Conservation (phyloP, 148 eudicot genomes). For the Pouteria glomerata region DNA sequence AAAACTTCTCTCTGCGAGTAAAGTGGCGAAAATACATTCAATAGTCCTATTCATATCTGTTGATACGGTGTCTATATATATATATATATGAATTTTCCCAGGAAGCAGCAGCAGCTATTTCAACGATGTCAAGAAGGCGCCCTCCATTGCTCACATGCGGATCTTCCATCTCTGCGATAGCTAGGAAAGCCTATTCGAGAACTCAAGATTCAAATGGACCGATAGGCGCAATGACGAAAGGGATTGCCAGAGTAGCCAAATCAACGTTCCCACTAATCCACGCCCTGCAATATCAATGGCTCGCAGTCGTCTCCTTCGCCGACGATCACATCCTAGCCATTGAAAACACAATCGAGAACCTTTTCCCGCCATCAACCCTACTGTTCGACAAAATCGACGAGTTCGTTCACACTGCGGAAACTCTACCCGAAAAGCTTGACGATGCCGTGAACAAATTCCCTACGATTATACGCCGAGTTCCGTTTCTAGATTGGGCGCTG, state of each 20-base stretch:
- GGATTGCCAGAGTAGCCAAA: constrained; percentile 11
- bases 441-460: constrained; percentile 21
- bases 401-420: constrained; percentile 29
- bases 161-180: constrained; percentile 28
- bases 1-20: too few relatives aligned
- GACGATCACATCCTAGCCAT: constrained; percentile 40
- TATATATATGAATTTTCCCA: constrained; percentile 9
- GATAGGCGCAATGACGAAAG: constrained; percentile 34
- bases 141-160: constrained; percentile 47
- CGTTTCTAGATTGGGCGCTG: constrained; percentile 32
- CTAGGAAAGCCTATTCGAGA: constrained; percentile 25
- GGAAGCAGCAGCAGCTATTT: constrained; percentile 20
- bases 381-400: constrained; percentile 44
- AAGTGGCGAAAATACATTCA: too few relatives aligned
- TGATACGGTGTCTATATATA: too few relatives aligned
- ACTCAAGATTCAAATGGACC: constrained; percentile 23
- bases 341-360: constrained; percentile 27
- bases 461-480: constrained; percentile 26
- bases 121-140: constrained; percentile 24
- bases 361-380: constrained; percentile 39
- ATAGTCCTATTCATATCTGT: too few relatives aligned
- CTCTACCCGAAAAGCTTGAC: constrained; percentile 41
- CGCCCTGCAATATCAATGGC: constrained; percentile 29
- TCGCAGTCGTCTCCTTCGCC: constrained; percentile 30
- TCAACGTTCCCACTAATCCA: constrained; percentile 27